Conservation (phyloP, 1,139 yeast genomes). For the Saccharomyces hybrid region DNA sequence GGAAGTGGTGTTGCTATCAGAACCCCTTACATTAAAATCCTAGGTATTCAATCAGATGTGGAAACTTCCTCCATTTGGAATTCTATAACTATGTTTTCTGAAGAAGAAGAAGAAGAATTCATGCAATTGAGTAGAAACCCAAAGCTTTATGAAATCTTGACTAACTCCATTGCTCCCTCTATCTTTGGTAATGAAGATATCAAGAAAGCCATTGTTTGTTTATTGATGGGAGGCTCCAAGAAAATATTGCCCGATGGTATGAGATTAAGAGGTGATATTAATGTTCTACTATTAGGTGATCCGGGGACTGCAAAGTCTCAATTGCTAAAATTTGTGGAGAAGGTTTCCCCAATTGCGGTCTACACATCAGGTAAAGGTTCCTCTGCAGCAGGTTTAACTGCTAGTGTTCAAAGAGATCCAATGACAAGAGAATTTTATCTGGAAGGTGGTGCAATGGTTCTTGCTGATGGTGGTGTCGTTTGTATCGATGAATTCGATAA, state of each 20-base stretch:
- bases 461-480: slow-evolving; percentile 98
- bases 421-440: slow-evolving; percentile 82
- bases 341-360: slow-evolving; percentile 88
- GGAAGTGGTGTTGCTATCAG: slow-evolving; percentile 68
- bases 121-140: slow-evolving; percentile 73
- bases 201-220: slow-evolving; percentile 86
- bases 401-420: slow-evolving; percentile 90
- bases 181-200: slow-evolving; percentile 91
- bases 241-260: slow-evolving; percentile 90
- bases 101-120: slow-evolving; percentile 91
- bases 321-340: slow-evolving; percentile 86
- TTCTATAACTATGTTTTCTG: slow-evolving; percentile 55
- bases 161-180: slow-evolving; percentile 90
- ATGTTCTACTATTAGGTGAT: slow-evolving; percentile 87
- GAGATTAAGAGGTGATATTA: slow-evolving; percentile 94
- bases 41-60: slow-evolving; percentile 79
- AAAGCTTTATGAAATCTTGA: slow-evolving; percentile 73
- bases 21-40: slow-evolving; percentile 79
- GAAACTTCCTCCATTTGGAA: slow-evolving; percentile 63
- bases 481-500: slow-evolving; percentile 98
- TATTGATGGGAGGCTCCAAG: slow-evolving; percentile 90
- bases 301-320: slow-evolving; percentile 99
- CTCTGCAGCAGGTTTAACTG: slow-evolving; percentile 98
- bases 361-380: slow-evolving; percentile 99
- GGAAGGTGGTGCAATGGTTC: slow-evolving; percentile 99